These are phyloP conservation scores for Ensete ventricosum DNA, from an alignment of 176 grass and related monocot genomes.

Conservation along the genomic window DNA sequence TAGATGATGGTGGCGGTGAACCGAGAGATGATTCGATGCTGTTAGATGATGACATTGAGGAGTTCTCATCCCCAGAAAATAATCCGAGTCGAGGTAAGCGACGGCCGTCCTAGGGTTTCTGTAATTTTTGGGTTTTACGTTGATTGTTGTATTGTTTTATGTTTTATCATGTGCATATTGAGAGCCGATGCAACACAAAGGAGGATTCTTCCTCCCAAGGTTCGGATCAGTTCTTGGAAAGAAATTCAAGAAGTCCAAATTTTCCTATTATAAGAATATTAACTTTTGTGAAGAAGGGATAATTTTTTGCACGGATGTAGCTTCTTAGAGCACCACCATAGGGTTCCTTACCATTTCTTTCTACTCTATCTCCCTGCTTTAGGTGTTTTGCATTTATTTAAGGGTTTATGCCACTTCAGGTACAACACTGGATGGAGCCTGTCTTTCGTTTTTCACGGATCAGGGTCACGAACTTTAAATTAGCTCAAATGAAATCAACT, in stretches of 20 bases:
- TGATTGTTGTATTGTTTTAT: neutral
- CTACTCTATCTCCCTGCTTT: no score
- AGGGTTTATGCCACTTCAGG: no score
- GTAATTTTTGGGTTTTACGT: neutral
- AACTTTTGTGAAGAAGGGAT: neutral
- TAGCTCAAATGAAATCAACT: no score
- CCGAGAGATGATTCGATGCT: neutral
- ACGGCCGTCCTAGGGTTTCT: neutral
- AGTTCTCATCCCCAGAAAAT: slow-evolving; percentile 3
- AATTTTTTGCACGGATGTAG: neutral
- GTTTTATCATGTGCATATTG: no score
- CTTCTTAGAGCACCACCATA: neutral
- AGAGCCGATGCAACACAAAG: neutral
- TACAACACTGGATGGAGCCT: no score
- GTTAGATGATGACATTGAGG: slow-evolving; percentile 7
- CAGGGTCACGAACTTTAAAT: no score
- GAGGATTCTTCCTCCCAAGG: neutral
- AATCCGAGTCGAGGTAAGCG: slow-evolving; percentile 3
- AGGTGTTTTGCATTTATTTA: no score
- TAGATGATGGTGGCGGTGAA: slow-evolving; percentile 17
- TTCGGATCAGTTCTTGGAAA: neutral
- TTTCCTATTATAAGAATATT: neutral
- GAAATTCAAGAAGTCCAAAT: neutral
- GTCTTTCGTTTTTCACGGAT: no score
- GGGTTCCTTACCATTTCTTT: no score